Conservation (phyloP, 345 rosid genomes). For the Hibiscus mutabilis region DNA sequence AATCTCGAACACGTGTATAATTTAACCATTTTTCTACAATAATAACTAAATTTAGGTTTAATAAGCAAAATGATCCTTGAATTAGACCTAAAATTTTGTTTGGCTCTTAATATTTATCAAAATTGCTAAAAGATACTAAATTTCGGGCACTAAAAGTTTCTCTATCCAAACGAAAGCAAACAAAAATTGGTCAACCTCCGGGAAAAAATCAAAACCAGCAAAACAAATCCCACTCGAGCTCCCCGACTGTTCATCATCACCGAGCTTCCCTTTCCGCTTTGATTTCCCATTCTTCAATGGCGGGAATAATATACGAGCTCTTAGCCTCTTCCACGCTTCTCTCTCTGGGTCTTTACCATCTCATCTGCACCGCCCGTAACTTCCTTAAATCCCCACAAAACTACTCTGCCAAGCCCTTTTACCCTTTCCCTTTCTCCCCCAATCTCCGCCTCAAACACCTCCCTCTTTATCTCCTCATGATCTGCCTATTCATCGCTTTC, state of each 20-base stretch:
- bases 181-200: too few relatives aligned
- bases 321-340: conserved; percentile 57
- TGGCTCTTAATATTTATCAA: too few relatives aligned
- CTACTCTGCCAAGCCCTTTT: conserved; percentile 74
- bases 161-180: too few relatives aligned
- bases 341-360: conserved; percentile 64
- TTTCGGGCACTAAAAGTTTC: too few relatives aligned
- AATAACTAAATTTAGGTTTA: too few relatives aligned
- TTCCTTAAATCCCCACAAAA: conserved; percentile 63
- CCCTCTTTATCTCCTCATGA: conserved; percentile 25
- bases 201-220: too few relatives aligned
- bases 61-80: too few relatives aligned
- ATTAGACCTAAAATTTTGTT: too few relatives aligned
- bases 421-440: conserved; percentile 40
- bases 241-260: background rate
- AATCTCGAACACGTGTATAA: too few relatives aligned
- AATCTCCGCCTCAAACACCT: conserved; percentile 40
- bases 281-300: conserved; percentile 26
- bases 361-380: conserved; percentile 53
- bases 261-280: background rate
- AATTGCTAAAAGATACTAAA: too few relatives aligned
- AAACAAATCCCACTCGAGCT: too few relatives aligned
- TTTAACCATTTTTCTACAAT: too few relatives aligned
- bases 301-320: conserved; percentile 49
- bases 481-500: conserved; percentile 59